Conservation (phyloP, 129 eudicot species). For the Artemisia tridentata region DNA sequence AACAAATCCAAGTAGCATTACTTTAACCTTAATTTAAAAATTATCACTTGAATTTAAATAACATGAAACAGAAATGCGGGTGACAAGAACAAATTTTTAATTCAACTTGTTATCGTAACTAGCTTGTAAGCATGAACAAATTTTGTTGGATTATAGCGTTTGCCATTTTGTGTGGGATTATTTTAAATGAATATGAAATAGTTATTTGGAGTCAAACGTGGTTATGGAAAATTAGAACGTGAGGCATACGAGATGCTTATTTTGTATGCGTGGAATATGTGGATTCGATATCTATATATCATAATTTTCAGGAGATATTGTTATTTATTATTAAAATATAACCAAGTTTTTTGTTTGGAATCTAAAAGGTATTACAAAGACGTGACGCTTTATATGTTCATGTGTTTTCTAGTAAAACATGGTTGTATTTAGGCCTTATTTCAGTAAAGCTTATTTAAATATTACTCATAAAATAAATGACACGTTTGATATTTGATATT, state of each 20-base stretch:
- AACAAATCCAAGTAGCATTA: not conserved
- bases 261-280: not conserved
- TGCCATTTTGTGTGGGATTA: not conserved
- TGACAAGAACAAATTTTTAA: not conserved
- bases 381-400: too few species aligned
- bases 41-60: not conserved
- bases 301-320: not conserved
- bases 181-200: not conserved
- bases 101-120: not conserved
- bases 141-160: not conserved
- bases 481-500: too few species aligned
- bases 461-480: too few species aligned
- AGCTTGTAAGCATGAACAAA: too few species aligned
- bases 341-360: not conserved
- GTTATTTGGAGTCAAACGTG: not conserved
- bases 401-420: too few species aligned
- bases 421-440: too few species aligned
- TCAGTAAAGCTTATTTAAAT: too few species aligned
- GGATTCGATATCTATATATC: not conserved
- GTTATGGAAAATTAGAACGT: slow-evolving; percentile 7
- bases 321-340: not conserved
- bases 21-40: not conserved
- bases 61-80: not conserved
- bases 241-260: not conserved
- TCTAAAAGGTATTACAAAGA: not conserved